phyloP scores from a whole-genome alignment of 2,329 filamentous ascomycete species.

The Cytospora leucostoma region DNA sequence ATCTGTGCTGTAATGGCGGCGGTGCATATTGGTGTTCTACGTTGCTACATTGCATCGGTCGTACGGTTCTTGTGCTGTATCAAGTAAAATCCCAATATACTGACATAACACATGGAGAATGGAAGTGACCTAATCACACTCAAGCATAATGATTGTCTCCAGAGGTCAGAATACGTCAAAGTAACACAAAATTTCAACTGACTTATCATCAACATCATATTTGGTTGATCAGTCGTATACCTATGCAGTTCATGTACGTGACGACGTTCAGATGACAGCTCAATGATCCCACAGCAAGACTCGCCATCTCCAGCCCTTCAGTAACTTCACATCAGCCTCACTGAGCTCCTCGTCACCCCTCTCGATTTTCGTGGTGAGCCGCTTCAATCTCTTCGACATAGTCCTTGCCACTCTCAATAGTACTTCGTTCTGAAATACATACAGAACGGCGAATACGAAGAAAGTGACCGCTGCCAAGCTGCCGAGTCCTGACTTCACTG shows the following conservation, averaged over 20 bases:
- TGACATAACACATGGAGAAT: too few species aligned
- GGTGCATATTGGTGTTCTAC: too few species aligned
- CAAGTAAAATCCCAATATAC: too few species aligned
- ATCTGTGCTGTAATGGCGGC: too few species aligned
- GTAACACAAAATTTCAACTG: too few species aligned
- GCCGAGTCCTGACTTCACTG: constrained; percentile 44
- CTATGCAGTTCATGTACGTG: too few species aligned
- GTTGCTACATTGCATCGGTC: too few species aligned
- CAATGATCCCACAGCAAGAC: constrained; percentile 44
- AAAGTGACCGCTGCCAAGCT: constrained; percentile 52
- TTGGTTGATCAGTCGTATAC: background rate
- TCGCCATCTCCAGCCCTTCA: constrained; percentile 60
- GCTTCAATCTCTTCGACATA: constrained; percentile 51
- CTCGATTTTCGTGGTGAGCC: constrained; percentile 50
- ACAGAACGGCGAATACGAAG: constrained; percentile 58
- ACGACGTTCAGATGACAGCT: background rate
- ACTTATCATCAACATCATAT: background rate
- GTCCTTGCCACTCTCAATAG: constrained; percentile 56
- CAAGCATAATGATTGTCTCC: too few species aligned
- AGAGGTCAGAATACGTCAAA: too few species aligned
- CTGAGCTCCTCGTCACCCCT: constrained; percentile 47
- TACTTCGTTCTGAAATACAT: constrained; percentile 62
- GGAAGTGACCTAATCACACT: too few species aligned
- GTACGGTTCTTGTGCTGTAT: too few species aligned
- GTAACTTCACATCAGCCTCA: constrained; percentile 50